Conservation (phyloP, 208 protist genomes). For the Trypanosoma brucei region DNA sequence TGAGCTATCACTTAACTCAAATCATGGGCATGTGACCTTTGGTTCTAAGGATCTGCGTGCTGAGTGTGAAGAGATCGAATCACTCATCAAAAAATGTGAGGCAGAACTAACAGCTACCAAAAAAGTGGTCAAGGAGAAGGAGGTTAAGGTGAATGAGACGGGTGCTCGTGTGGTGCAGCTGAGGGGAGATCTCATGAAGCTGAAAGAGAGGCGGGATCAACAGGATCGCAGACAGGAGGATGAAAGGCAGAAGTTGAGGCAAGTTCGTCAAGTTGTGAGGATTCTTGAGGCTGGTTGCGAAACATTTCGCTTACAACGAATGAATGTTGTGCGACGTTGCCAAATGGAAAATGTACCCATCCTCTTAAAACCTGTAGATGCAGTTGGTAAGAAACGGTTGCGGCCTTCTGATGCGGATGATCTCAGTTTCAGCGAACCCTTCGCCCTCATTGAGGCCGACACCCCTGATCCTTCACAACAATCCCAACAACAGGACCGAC, state of each 20-base stretch:
- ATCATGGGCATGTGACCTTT: constrained; percentile 49
- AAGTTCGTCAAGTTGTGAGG: constrained; percentile 60
- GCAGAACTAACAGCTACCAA: constrained; percentile 55
- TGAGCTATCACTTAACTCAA: constrained; percentile 68
- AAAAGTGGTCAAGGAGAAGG: constrained; percentile 39
- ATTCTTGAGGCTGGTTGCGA: constrained; percentile 76
- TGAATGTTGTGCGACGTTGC: constrained; percentile 71
- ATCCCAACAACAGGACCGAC: constrained; percentile 3
- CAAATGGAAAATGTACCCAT: constrained; percentile 86
- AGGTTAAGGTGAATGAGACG: constrained; percentile 39
- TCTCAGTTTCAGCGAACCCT: constrained; percentile 55
- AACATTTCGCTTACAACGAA: constrained; percentile 67
- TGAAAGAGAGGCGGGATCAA: constrained; percentile 65
- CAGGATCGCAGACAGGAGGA: constrained; percentile 42
- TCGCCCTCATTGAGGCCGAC: constrained; percentile 32
- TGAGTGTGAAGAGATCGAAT: constrained; percentile 28
- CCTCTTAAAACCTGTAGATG: constrained; percentile 38
- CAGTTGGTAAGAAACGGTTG: constrained; percentile 38
- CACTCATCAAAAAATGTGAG: constrained; percentile 55
- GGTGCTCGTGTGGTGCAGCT: constrained; percentile 29
- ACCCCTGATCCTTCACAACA: neutral
- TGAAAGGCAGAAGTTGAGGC: constrained; percentile 50
- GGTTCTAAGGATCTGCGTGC: constrained; percentile 37
- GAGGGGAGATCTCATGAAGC: constrained; percentile 40
- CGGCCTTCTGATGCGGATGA: constrained; percentile 15